A percentile compares a stretch with the other conserved stretches of the same genome.
phyloP scores from a whole-genome alignment of 148 eudicot species.

The Rhododendron henanense region DNA sequence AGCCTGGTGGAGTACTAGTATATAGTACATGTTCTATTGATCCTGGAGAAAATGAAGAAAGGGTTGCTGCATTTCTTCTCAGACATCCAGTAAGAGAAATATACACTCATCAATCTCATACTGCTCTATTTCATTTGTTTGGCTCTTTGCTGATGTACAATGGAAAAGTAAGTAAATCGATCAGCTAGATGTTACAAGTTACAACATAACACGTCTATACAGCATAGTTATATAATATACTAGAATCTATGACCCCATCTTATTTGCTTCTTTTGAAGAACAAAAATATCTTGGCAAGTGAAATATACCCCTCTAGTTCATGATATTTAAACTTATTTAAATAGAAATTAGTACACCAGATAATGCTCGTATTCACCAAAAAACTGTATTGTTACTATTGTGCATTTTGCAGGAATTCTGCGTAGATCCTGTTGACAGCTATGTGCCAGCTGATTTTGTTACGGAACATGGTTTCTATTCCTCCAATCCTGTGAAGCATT shows the following conservation, averaged over 20 bases:
- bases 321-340: not conserved
- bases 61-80: conserved; percentile 73
- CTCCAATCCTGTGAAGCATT: conserved; percentile 80
- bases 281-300: not conserved
- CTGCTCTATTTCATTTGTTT: not conserved
- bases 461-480: conserved; percentile 68
- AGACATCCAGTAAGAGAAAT: conserved; percentile 59
- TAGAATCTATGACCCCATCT: not conserved
- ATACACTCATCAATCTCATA: not conserved
- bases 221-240: not conserved
- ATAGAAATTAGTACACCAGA: not conserved
- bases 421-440: conserved; percentile 59
- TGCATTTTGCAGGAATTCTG: conserved; percentile 59
- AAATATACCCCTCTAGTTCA: not conserved
- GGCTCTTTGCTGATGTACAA: not conserved
- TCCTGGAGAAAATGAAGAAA: conserved; percentile 88
- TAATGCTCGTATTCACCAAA: not conserved
- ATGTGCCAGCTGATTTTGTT: conserved; percentile 52
- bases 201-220: not conserved
- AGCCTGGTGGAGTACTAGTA: conserved; percentile 76
- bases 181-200: not conserved
- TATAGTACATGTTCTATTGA: conserved; percentile 96
- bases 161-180: not conserved
- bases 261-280: not conserved
- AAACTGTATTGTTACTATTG: not conserved